These are phyloP conservation scores for Wallacemonas sp. DNA, from an alignment of 208 protist genomes.

Conservation along the genomic window DNA sequence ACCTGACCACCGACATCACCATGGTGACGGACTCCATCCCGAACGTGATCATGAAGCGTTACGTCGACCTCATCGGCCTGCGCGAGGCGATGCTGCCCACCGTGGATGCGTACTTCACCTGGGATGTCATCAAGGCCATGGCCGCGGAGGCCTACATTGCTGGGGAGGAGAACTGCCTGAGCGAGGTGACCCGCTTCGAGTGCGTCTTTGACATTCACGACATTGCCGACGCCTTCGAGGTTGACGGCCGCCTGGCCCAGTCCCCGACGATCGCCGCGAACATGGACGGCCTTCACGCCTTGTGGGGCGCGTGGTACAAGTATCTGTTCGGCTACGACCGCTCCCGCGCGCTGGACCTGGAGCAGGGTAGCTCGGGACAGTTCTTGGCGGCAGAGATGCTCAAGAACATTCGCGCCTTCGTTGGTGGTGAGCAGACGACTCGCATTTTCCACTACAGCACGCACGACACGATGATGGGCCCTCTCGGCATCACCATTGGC, in stretches of 20 bases:
- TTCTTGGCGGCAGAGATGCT: conserved; percentile 27
- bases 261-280: not conserved
- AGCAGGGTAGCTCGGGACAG: conserved; percentile 29
- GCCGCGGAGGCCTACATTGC: conserved; percentile 5
- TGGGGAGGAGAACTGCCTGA: conserved; percentile 13
- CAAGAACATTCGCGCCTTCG: conserved; percentile 28
- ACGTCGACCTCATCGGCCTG: too few species aligned
- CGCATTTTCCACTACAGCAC: conserved; percentile 10
- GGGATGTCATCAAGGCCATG: too few species aligned
- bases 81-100: conserved; percentile 15
- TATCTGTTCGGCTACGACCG: conserved; percentile 33
- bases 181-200: conserved; percentile 18
- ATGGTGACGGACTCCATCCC: conserved; percentile 29
- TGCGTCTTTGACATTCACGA: conserved; percentile 43
- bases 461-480: conserved; percentile 27
- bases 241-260: conserved; percentile 4
- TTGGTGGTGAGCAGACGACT: conserved; percentile 7
- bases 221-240: conserved; percentile 40
- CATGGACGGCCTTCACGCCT: conserved; percentile 6
- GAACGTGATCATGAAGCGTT: conserved; percentile 15
- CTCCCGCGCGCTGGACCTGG: conserved; percentile 16
- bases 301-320: conserved; percentile 20
- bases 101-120: conserved; percentile 34
- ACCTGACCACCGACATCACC: conserved; percentile 28
- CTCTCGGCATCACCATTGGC: conserved; percentile 27